Conservation (phyloP, 2,329 filamentous ascomycete species). For the Shiraia sp. region DNA sequence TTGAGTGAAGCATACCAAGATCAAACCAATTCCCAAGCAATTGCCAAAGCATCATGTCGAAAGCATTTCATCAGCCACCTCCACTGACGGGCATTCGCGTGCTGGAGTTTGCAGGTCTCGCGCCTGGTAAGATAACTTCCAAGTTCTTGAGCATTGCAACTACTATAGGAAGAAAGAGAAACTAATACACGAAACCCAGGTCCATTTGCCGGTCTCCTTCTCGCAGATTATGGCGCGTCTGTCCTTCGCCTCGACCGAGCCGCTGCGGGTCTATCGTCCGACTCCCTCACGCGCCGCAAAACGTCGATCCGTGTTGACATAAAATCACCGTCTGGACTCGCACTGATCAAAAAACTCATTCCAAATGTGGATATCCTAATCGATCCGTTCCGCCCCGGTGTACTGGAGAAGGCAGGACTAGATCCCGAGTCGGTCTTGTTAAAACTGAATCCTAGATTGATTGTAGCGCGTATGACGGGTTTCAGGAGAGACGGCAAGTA, state of each 20-base stretch:
- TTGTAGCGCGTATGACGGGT: constrained; percentile 86
- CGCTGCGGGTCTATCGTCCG: constrained; percentile 59
- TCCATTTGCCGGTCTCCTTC: constrained; percentile 80
- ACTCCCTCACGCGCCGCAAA: constrained; percentile 81
- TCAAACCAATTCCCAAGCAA: too few relatives aligned
- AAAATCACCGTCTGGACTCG: constrained; percentile 66
- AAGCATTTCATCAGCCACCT: constrained; percentile 38
- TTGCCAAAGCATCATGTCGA: too few relatives aligned
- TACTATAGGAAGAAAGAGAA: background rate
- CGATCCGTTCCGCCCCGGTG: constrained; percentile 90
- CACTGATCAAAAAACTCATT: constrained; percentile 69
- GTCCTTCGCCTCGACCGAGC: constrained; percentile 82
- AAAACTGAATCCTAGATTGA: constrained; percentile 70
- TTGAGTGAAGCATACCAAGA: too few relatives aligned
- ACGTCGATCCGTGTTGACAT: constrained; percentile 79
- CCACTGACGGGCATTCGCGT: constrained; percentile 63
- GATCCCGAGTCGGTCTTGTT: constrained; percentile 69
- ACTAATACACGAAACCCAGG: constrained; percentile 54
- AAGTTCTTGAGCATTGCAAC: too few relatives aligned
- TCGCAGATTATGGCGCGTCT: constrained; percentile 83
- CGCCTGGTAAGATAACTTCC: constrained; percentile 57
- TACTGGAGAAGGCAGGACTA: constrained; percentile 82
- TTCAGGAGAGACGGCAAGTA: constrained; percentile 89
- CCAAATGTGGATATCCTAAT: constrained; percentile 75
- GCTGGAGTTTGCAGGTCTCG: constrained; percentile 67